These are phyloP conservation scores for Cubamyces sp. DNA, from an alignment of 768 basidiomycete genomes.

Conservation along the genomic window DNA sequence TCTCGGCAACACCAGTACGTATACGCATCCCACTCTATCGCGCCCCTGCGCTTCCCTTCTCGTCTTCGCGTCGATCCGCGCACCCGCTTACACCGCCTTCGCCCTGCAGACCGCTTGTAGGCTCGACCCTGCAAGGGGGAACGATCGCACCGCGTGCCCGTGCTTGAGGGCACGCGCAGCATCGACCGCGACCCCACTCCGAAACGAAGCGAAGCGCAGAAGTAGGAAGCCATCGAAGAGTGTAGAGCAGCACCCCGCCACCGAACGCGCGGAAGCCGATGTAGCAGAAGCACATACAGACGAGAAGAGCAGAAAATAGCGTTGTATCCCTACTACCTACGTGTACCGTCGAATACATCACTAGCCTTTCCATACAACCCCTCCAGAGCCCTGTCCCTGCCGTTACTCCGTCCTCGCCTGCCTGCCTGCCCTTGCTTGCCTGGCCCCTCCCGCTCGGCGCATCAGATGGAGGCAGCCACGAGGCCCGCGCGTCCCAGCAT, in stretches of 20 bases:
- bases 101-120: constrained; percentile 20
- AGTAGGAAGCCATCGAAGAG: too few species aligned
- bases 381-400: too few species aligned
- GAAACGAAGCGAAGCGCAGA: too few species aligned
- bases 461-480: too few species aligned
- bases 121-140: neutral
- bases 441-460: too few species aligned
- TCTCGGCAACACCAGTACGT: constrained; percentile 71
- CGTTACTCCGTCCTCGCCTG: neutral
- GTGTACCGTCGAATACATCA: constrained; percentile 9
- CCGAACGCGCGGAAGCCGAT: too few species aligned
- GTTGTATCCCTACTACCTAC: constrained; percentile 12
- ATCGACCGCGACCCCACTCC: too few species aligned
- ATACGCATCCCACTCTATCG: too few species aligned
- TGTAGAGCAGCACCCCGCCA: too few species aligned
- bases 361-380: constrained; percentile 6
- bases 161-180: too few species aligned
- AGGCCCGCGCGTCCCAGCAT: too few species aligned
- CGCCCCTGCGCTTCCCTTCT: neutral
- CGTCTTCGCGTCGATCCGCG: neutral
- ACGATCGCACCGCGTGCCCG: too few species aligned
- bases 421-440: neutral
- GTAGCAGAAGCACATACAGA: neutral
- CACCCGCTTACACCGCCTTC: neutral
- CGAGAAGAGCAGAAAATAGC: constrained; percentile 8